Percentiles rank a stretch among this genome's conserved stretches.
Evolutionary conservation across 192 early-diverging fungal species (phyloP).

Genomic region (Allomyces macrogynus): DNA sequence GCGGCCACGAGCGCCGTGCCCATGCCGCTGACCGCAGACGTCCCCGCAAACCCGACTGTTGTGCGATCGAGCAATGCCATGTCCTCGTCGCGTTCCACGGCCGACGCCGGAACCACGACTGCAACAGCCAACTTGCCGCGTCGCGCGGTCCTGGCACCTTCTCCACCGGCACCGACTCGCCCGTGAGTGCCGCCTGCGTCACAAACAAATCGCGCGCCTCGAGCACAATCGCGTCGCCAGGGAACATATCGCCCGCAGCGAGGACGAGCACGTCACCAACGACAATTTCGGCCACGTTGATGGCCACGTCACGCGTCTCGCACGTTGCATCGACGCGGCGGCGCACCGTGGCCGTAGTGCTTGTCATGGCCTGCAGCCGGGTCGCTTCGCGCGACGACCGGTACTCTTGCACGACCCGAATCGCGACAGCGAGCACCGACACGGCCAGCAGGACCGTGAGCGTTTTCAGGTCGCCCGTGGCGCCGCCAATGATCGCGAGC

Average conservation of each 20-base stretch:
- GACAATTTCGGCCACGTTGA: constrained; percentile 10
- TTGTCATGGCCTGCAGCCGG: constrained; percentile 14
- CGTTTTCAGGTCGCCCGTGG: constrained; percentile 9
- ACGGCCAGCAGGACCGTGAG: constrained; percentile 15
- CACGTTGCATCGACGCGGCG: constrained; percentile 5
- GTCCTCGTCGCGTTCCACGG: neutral
- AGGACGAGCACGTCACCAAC: constrained; percentile 23
- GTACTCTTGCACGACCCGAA: constrained; percentile 9
- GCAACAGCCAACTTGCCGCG: neutral
- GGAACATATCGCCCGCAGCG: constrained; percentile 20
- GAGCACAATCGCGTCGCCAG: constrained; percentile 17
- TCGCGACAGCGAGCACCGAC: neutral
- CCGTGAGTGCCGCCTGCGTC: constrained; percentile 22
- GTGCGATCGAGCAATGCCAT: constrained; percentile 8
- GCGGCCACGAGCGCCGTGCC: constrained; percentile 21
- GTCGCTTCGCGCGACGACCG: constrained; percentile 12
- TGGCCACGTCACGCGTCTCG: constrained; percentile 5
- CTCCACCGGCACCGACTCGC: constrained; percentile 25
- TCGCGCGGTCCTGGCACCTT: constrained; percentile 11
- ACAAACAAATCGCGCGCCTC: constrained; percentile 24
- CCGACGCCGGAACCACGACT: neutral
- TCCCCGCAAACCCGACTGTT: constrained; percentile 20
- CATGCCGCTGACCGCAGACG: constrained; percentile 23
- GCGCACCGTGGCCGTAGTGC: constrained; percentile 11
- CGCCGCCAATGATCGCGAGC: constrained; percentile 10